Evolutionary conservation across 805 yeast genomes (phyloP).

Genomic region (Hanseniaspora nectarophila): DNA sequence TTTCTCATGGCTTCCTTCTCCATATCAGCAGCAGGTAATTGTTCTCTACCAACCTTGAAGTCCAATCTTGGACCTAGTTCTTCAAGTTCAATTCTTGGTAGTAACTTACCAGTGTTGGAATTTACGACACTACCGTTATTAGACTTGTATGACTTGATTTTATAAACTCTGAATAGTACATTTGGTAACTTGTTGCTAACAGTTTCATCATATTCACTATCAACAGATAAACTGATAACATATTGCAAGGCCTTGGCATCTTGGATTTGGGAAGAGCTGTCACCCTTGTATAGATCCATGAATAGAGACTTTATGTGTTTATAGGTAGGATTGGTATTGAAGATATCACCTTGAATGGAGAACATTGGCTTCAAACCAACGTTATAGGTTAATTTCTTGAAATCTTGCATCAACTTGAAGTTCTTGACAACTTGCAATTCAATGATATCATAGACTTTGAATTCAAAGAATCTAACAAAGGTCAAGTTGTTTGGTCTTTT

Average conservation of each 20-base stretch:
- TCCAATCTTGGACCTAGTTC: constrained; percentile 95
- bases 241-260: constrained; percentile 94
- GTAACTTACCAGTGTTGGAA: constrained; percentile 33
- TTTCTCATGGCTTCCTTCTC: constrained; percentile 76
- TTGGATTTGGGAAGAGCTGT: constrained; percentile 54
- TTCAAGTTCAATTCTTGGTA: constrained; percentile 86
- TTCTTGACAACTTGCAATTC: constrained; percentile 66
- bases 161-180: constrained; percentile 83
- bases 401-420: constrained; percentile 64
- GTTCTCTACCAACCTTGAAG: constrained; percentile 80
- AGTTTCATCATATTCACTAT: constrained; percentile 57
- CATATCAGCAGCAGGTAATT: constrained; percentile 70
- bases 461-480: constrained; percentile 80
- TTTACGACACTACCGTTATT: constrained; percentile 40
- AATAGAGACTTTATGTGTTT: constrained; percentile 78
- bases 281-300: constrained; percentile 82
- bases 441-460: constrained; percentile 84
- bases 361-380: constrained; percentile 92
- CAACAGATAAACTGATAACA: constrained; percentile 67
- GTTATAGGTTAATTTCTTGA: constrained; percentile 66
- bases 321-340: constrained; percentile 78
- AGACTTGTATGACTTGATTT: constrained; percentile 65
- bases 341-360: constrained; percentile 80
- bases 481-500: constrained; percentile 88
- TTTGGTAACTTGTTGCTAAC: constrained; percentile 53